Evolutionary conservation across 345 rosid species (phyloP), one percentile per base, ranked within the genome.

Genomic region (Melaleuca alternifolia): DNA sequence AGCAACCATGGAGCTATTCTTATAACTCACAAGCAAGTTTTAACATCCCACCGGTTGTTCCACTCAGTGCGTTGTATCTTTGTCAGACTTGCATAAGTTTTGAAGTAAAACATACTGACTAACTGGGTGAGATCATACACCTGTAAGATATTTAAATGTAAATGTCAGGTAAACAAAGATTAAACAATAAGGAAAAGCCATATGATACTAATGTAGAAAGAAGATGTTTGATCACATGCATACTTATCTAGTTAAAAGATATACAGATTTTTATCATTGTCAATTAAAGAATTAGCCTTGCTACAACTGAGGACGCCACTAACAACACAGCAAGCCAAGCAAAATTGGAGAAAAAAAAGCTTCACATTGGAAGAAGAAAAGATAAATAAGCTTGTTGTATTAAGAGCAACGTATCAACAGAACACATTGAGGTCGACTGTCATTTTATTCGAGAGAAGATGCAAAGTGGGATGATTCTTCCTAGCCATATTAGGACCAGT

Each of bases 41-140:
- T n/a, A n/a, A n/a, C n/a, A n/a, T n/a, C n/a, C 90, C 88, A 95
- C 99, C 98, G 91, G 77, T 97, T 96, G 88, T 95, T 96, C 99
- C 99, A 97, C 86, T 97, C 98, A 79, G 92, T 85, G 61, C 93
- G 92, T 84, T 97, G 95, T 50, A 90, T 59, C 87, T 94, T 93
- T 50, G 96, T 89, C 61, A 97, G 94, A 86, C 89, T 89, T 82
- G 91, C 52, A 85, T 92, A 97, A 51, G 93, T 85, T 92, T 92
- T 96, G 88, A 91, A 87, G 89, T 94, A 93, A 89, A 91, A 88
- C 83, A 88, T 89, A 88, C 98, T 96, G 86, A 93, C 83, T 83
- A 93, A 84, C 54, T 93, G 91, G 15, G 93, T 85, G 85, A 95
- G 91, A 91, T 96, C 98, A 89, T 94, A 94, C 24, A 87, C 95